phyloP scores from a whole-genome alignment of 2,329 filamentous ascomycete genomes.

The Venturia pyrina region DNA sequence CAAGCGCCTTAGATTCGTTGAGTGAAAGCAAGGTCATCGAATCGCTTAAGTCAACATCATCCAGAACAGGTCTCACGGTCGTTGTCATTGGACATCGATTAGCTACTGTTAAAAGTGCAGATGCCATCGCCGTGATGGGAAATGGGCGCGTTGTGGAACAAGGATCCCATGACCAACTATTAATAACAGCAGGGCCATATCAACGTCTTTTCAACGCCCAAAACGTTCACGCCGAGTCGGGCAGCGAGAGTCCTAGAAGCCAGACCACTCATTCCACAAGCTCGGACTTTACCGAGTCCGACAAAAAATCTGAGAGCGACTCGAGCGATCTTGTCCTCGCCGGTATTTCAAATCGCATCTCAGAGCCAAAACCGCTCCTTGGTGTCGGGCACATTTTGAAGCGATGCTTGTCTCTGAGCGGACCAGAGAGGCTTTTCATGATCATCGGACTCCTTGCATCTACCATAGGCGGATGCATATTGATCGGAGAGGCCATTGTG shows the following conservation, averaged over 20 bases:
- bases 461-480: slow-evolving; percentile 41
- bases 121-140: slow-evolving; percentile 29
- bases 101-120: slow-evolving; percentile 26
- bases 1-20: slow-evolving; percentile 48
- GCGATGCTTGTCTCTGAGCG: slow-evolving; percentile 30
- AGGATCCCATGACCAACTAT: slow-evolving; percentile 25
- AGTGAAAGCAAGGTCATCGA: slow-evolving; percentile 46
- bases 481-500: slow-evolving; percentile 47
- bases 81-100: slow-evolving; percentile 30
- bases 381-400: slow-evolving; percentile 19
- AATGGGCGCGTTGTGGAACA: slow-evolving; percentile 27
- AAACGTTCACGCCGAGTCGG: slow-evolving; percentile 19
- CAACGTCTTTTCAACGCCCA: slow-evolving; percentile 25
- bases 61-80: slow-evolving; percentile 22
- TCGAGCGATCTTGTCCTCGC: not conserved
- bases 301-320: not conserved
- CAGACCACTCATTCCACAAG: not conserved
- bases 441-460: slow-evolving; percentile 35
- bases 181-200: slow-evolving; percentile 31
- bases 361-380: not conserved
- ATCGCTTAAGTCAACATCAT: slow-evolving; percentile 24
- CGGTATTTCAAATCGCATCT: no score
- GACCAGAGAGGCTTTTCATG: slow-evolving; percentile 29
- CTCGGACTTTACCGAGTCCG: not conserved
- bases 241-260: not conserved